A percentile compares a stretch with the other conserved stretches of the same genome.
Conservation (phyloP, 768 basidiomycete genomes). For the Lyophyllum semitale region DNA sequence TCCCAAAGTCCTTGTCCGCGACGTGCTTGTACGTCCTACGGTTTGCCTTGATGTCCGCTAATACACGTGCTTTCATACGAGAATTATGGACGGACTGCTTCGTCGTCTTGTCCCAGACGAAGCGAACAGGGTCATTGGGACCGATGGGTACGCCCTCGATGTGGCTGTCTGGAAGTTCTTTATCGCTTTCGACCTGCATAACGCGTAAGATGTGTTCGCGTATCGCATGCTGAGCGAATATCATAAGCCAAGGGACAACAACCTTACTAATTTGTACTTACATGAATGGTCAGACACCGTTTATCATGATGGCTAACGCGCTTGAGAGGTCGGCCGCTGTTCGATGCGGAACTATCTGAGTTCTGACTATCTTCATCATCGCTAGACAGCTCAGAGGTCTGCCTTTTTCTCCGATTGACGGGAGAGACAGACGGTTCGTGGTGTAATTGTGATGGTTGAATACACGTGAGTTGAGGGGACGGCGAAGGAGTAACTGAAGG, state of each 20-base stretch:
- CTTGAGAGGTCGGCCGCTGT: slow-evolving; percentile 34
- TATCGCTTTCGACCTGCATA: slow-evolving; percentile 59
- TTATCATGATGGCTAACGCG: slow-evolving; percentile 64
- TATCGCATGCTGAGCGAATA: slow-evolving; percentile 60
- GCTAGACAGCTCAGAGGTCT: slow-evolving; percentile 31
- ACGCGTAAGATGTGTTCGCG: slow-evolving; percentile 61
- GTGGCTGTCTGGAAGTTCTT: slow-evolving; percentile 63
- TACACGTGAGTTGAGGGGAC: slow-evolving; percentile 24
- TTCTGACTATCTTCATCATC: slow-evolving; percentile 33
- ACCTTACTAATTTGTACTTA: slow-evolving; percentile 26
- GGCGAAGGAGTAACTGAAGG: slow-evolving; percentile 33
- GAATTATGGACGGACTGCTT: slow-evolving; percentile 76
- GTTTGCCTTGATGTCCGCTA: slow-evolving; percentile 60
- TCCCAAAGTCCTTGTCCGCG: slow-evolving; percentile 63
- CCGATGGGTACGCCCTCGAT: slow-evolving; percentile 50
- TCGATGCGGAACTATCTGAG: slow-evolving; percentile 36
- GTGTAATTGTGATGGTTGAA: slow-evolving; percentile 15
- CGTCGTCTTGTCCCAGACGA: slow-evolving; percentile 79
- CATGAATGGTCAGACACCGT: slow-evolving; percentile 69
- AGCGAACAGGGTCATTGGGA: slow-evolving; percentile 61
- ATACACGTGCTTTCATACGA: slow-evolving; percentile 66
- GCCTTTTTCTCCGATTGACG: slow-evolving; percentile 28
- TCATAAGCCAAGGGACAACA: not conserved
- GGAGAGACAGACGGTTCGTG: slow-evolving; percentile 13
- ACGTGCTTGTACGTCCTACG: slow-evolving; percentile 63